Evolutionary conservation across 768 basidiomycete genomes (phyloP), one percentile per base, ranked within the genome.

Genomic region (Agrocybe pediades): DNA sequence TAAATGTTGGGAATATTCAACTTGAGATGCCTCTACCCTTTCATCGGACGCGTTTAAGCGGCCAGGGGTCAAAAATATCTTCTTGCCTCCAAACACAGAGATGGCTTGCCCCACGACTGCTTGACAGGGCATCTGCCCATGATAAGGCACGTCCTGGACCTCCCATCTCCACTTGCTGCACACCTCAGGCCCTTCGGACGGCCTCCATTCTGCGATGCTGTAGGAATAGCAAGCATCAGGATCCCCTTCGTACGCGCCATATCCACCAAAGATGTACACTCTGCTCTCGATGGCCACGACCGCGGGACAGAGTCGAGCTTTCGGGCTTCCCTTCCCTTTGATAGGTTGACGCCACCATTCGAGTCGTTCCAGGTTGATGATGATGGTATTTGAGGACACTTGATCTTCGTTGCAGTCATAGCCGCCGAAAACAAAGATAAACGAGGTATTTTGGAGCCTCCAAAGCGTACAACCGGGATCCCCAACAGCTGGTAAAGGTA

Each of bases 391-490:
- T 0, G 62, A 65, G 5, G 40, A 53, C 3, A 51, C 41, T 2
- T 17, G 30, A 2, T 49, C 41, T 20, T 49, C 24, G 8, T 46
- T 49, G 7, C 2, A 25, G 29, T 65, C 52, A 27, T 57, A 56
- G 1, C 71, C 71, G 7, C 68, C 71, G 47, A 71, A 71, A n/a
- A 72, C 30, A 16, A 71, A 52, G 3, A 70, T 41, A 45, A 63
- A 68, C 2, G 49, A 49, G 1, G 53, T 51, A 1, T 59, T 58
- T 13, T 58, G 43, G 9, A 66, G 17, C 2, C 53, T 51, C 9
- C 63, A 41, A n/a, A 67, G 25, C 0, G 66, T 56, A 19, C 44
- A 55, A 0, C 61, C 64, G 0, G 68, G 43, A 16, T 58, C 47
- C 8, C 47, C 45, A 20, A 68, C 57, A 8, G 46, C 40, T 0